Base-by-base conservation (phyloP, 1,139 yeast genomes). In the Candida sojae region DNA sequence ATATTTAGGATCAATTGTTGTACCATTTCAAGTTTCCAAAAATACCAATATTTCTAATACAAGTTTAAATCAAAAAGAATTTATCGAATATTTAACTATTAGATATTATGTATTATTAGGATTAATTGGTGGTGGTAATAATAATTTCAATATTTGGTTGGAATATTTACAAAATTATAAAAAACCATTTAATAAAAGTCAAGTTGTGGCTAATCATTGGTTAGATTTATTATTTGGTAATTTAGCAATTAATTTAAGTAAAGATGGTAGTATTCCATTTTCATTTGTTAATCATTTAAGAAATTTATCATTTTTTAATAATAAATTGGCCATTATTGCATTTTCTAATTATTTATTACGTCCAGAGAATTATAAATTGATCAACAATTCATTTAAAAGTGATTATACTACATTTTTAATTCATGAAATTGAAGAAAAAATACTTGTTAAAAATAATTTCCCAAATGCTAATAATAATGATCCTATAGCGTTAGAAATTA, bases 151-250 rank as follows among this genome's bases (percentile, higher is more conserved):
- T 21, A 54, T 64, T 32, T 74, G 79, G 76, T 52, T 57, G 17
- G 70, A 67, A 12, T 75, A 65, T 52, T 61, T 75, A 44, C 51
- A 49, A 29, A 53, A 61, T 38, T 59, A 61, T 45, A 58, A 58
- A 23, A 56, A 49, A 29, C 72, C 73, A 9, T 72, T 71, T 50
- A 48, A 53, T 25, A 68, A 67, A 50, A 64, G 74, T 6, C 70
- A 71, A 42, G 67, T 72, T 23, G 67, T 74, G 2, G 76, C 71
- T 2, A 66, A 66, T 45, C 59, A 64, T 47, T 75, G 80, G 80
- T 58, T 71, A n/a, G 71, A 66, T 28, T 57, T 67, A 33, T 53
- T 73, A 39, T 66, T 61, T 49, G 56, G 55, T 30, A 61, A 64
- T 44, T 60, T 71, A 32, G 61, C 71, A 10, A 43, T 50, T 17